Conservation (phyloP, 768 basidiomycete species). For the Hebeloma cylindrosporum region DNA sequence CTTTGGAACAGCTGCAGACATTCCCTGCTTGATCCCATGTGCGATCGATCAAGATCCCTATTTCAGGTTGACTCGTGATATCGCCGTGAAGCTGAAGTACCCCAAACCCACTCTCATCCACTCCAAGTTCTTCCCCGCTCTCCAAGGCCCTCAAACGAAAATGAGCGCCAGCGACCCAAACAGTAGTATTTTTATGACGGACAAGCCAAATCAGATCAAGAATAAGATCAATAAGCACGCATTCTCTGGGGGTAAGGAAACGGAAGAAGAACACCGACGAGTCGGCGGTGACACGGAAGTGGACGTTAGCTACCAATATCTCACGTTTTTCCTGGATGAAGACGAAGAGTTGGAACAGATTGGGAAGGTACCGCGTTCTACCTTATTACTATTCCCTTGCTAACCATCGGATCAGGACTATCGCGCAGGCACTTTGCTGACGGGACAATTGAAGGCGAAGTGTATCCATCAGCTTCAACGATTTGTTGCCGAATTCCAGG, state of each 20-base stretch:
- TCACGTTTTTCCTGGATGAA: constrained; percentile 94
- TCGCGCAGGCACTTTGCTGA: constrained; percentile 81
- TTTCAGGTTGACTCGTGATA: constrained; percentile 97
- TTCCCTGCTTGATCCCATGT: constrained; percentile 95
- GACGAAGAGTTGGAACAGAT: constrained; percentile 82
- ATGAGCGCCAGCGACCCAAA: constrained; percentile 97
- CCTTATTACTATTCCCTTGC: neutral
- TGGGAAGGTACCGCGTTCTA: constrained; percentile 58
- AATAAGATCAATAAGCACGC: constrained; percentile 97
- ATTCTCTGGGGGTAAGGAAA: constrained; percentile 93
- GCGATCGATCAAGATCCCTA: constrained; percentile 98
- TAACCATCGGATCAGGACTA: constrained; percentile 65
- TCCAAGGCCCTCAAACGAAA: constrained; percentile 97
- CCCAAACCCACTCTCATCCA: constrained; percentile 92
- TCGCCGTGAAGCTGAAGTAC: constrained; percentile 91
- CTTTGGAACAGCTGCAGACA: constrained; percentile 76
- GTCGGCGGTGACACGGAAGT: constrained; percentile 92
- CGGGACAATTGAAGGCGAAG: constrained; percentile 86
- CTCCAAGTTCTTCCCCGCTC: constrained; percentile 96
- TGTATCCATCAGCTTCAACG: constrained; percentile 83
- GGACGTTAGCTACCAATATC: constrained; percentile 93
- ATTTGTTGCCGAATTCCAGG: constrained; percentile 87
- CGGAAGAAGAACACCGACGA: constrained; percentile 90
- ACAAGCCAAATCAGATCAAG: constrained; percentile 90
- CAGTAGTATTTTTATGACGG: constrained; percentile 95